Percentiles rank a stretch among this genome's conserved stretches.
phyloP scores from a whole-genome alignment of 2,329 filamentous ascomycete species.

The Penicillium sp. region DNA sequence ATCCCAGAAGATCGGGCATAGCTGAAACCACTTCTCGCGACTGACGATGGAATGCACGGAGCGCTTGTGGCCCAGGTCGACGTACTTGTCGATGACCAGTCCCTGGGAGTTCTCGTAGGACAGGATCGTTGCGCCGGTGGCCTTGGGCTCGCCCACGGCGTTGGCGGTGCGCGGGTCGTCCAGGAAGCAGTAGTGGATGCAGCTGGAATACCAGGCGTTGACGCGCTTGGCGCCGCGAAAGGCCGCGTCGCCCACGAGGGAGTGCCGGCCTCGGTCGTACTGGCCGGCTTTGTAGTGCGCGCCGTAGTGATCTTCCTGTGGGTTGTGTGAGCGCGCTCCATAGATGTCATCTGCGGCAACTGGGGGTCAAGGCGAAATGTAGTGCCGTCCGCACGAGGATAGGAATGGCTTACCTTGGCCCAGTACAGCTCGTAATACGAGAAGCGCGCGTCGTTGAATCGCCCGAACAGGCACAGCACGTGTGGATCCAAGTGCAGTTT shows the following conservation, averaged over 20 bases:
- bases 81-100: conserved; percentile 68
- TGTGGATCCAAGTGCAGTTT: conserved; percentile 69
- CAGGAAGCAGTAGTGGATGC: conserved; percentile 60
- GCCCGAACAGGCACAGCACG: conserved; percentile 65
- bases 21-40: conserved; percentile 32
- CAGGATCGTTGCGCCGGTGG: conserved; percentile 66
- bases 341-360: neutral
- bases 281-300: conserved; percentile 56
- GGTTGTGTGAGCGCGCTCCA: conserved; percentile 3
- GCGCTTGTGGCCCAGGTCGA: conserved; percentile 70
- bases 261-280: conserved; percentile 60
- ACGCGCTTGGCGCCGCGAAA: conserved; percentile 57
- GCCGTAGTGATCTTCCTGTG: conserved; percentile 58
- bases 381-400: too few relatives aligned
- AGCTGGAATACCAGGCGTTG: conserved; percentile 57
- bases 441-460: conserved; percentile 68
- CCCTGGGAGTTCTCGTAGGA: conserved; percentile 73
- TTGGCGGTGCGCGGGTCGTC: conserved; percentile 56
- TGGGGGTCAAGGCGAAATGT: too few relatives aligned
- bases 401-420: conserved; percentile 56
- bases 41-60: conserved; percentile 40
- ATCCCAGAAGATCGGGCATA: conserved; percentile 52
- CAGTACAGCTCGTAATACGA: conserved; percentile 81
- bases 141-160: conserved; percentile 65
- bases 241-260: conserved; percentile 55